Percentiles rank a stretch among this genome's conserved stretches.
Evolutionary conservation across 495 filamentous ascomycete species (phyloP).

Genomic region (Talaromyces thailandensis): DNA sequence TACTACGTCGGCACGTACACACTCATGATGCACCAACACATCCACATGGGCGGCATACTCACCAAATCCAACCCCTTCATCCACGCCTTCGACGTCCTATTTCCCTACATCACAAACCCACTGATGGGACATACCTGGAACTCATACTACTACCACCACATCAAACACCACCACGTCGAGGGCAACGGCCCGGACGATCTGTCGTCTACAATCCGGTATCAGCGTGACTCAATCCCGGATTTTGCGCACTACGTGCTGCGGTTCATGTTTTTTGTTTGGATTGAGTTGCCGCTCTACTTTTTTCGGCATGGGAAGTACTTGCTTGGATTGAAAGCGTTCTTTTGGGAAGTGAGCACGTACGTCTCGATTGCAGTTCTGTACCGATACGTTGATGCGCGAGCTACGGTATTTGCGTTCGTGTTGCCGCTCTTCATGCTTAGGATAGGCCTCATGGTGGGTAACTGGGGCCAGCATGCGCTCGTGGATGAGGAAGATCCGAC

Average conservation of each 20-base stretch:
- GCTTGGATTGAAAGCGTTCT: conserved; percentile 41
- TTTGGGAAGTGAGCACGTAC: conserved; percentile 51
- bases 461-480: conserved; percentile 70
- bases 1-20: conserved; percentile 66
- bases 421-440: conserved; percentile 52
- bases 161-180: conserved; percentile 80
- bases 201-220: conserved; percentile 65
- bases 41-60: conserved; percentile 68
- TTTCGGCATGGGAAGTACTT: conserved; percentile 40
- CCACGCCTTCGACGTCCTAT: conserved; percentile 45
- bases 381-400: conserved; percentile 33
- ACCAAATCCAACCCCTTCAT: conserved; percentile 15
- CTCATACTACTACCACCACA: conserved; percentile 75
- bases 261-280: conserved; percentile 63
- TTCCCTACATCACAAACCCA: conserved; percentile 67
- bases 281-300: conserved; percentile 70
- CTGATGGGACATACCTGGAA: conserved; percentile 79
- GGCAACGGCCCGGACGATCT: conserved; percentile 71
- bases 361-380: conserved; percentile 36
- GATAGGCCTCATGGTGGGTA: conserved; percentile 61
- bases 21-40: conserved; percentile 75
- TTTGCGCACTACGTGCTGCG: conserved; percentile 62
- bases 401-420: conserved; percentile 51
- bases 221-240: conserved; percentile 55
- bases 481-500: conserved; percentile 60